phyloP scores from a whole-genome alignment of 176 grass and related monocot species.

The Eremochloa ophiuroides region DNA sequence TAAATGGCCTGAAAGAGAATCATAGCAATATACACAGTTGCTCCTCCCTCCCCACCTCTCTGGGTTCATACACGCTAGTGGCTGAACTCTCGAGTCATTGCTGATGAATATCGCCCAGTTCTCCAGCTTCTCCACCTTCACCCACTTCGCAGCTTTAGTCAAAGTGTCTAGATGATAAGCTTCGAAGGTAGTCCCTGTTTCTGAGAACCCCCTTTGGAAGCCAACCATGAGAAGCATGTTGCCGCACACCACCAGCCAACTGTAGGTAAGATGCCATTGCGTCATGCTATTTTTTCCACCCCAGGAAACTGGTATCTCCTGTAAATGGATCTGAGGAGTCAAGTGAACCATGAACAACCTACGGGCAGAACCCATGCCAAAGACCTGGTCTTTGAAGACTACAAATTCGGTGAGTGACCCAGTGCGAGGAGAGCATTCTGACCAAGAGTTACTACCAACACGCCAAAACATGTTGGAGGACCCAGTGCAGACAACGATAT shows the following conservation, averaged over 20 bases:
- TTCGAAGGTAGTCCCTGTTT: background rate
- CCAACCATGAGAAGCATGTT: constrained; percentile 39
- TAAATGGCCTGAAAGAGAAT: background rate
- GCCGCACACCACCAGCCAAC: constrained; percentile 19
- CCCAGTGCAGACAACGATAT: background rate
- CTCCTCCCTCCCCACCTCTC: constrained; percentile 37
- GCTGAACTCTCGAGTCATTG: background rate
- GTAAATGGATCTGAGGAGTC: background rate
- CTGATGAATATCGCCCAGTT: constrained; percentile 42
- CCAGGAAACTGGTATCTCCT: constrained; percentile 12
- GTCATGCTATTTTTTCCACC: background rate
- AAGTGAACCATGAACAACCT: constrained; percentile 22
- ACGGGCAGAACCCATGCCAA: background rate
- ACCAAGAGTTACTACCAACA: background rate
- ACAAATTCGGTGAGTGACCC: background rate
- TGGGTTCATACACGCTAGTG: constrained; percentile 25
- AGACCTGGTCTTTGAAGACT: constrained; percentile 24
- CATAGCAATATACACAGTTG: constrained; percentile 31
- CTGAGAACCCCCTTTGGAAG: too few relatives aligned
- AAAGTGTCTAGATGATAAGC: constrained; percentile 21
- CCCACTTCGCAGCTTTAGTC: constrained; percentile 2
- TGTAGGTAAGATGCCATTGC: background rate
- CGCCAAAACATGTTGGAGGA: background rate
- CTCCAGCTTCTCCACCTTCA: constrained; percentile 29
- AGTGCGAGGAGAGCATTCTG: background rate